A percentile compares a stretch with the other conserved stretches of the same genome.
These are phyloP conservation scores for Cladophialophora chaetospira DNA, from an alignment of 2,329 filamentous ascomycete genomes.

Conservation along the genomic window DNA sequence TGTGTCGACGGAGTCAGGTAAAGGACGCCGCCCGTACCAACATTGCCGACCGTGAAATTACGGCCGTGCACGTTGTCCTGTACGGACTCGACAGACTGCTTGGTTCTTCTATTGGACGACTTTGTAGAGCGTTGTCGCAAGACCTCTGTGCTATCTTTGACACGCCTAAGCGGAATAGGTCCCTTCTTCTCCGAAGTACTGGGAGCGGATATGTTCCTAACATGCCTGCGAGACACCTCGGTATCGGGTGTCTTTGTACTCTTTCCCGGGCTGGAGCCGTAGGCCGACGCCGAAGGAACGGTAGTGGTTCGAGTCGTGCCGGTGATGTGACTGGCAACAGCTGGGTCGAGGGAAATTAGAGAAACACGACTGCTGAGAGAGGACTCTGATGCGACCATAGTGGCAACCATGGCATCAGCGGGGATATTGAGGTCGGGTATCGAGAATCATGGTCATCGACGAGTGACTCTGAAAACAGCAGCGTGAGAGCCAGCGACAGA, in stretches of 20 bases:
- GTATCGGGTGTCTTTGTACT: constrained; percentile 22
- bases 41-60: constrained; percentile 78
- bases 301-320: constrained; percentile 22
- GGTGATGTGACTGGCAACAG: constrained; percentile 33
- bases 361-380: constrained; percentile 31
- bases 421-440: constrained; percentile 1
- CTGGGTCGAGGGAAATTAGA: constrained; percentile 33
- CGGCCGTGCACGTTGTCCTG: constrained; percentile 67
- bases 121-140: constrained; percentile 44
- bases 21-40: constrained; percentile 80
- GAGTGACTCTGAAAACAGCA: constrained; percentile 1
- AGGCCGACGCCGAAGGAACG: constrained; percentile 23
- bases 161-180: constrained; percentile 42
- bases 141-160: constrained; percentile 57
- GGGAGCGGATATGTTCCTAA: constrained; percentile 32
- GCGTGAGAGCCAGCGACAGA: not conserved
- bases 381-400: constrained; percentile 27
- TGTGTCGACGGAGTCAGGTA: constrained; percentile 67
- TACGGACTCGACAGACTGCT: constrained; percentile 59
- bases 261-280: constrained; percentile 31
- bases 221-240: constrained; percentile 26
- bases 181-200: constrained; percentile 33
- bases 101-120: constrained; percentile 55
- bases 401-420: constrained; percentile 18
- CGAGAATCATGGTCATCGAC: constrained; percentile 23